Evolutionary conservation across 495 filamentous ascomycete genomes (phyloP), one percentile per base, ranked within the genome.

Genomic region (Zalerion maritima): DNA sequence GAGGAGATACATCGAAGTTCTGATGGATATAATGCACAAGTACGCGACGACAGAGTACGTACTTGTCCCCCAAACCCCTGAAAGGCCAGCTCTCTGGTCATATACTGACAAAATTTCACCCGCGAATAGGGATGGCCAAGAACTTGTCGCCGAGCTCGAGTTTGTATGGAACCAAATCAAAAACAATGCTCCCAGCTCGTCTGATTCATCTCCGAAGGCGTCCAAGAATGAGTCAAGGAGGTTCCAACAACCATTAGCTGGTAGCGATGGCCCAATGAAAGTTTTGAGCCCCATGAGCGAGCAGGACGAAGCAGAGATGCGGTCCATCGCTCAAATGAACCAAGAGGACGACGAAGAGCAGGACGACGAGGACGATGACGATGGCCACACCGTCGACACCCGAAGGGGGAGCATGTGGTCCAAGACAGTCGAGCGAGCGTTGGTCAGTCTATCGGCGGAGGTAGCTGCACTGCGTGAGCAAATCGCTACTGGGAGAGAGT

Each of bases 111-210:
- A 39, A 25, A 25, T 28, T n/a, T n/a, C 15, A 13, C 11, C 14
- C 22, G 16, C 31, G 14, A 15, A 18, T 37, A 70, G 65, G 26
- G 84, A 94, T 52, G 83, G 80, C 2, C 65, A 83, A 23, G 82
- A 85, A 50, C 63, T 97, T 5, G 82, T 96, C 20, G 59, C 73
- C n/a, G 91, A 97, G 51, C 69, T 97, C 11, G 89, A 94, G 55
- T 97, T 94, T 45, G 85, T 97, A 25, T 97, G 89, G 89, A 83
- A 94, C 39, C 91, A 96, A 48, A 81, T 96, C 32, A 89, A 87
- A 54, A 78, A 69, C 31, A 94, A 92, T 42, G 67, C 67, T 14
- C 58, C 71, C 0, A 75, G 75, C 8, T 71, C 71, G 2, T 62
- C 69, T 2, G 54, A 52, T 5, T 66, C 59, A 5, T 67, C 69